Evolutionary conservation across 306 rosid species (phyloP).

Genomic region (Fragaria iinumae): DNA sequence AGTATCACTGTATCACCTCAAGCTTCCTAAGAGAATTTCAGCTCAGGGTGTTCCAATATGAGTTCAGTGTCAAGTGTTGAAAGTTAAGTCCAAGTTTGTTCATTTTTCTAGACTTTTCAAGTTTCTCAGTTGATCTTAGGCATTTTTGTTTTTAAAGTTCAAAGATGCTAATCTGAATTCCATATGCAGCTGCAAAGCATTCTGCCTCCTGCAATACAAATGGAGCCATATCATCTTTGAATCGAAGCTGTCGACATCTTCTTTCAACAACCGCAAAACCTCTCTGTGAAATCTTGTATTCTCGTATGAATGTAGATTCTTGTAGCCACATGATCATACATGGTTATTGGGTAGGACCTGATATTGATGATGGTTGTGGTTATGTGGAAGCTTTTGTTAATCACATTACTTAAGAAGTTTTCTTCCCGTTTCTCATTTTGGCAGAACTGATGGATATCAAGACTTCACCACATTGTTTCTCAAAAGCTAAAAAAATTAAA

Average conservation of each 20-base stretch:
- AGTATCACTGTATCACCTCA: constrained; percentile 9
- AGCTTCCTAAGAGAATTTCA: not conserved
- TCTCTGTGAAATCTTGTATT: constrained; percentile 28
- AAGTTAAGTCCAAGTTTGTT: not conserved
- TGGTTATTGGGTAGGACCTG: constrained; percentile 97
- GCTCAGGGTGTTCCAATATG: not conserved
- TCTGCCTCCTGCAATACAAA: constrained; percentile 33
- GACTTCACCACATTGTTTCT: not conserved
- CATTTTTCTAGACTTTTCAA: not conserved
- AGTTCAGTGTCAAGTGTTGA: not conserved
- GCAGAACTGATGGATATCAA: not conserved
- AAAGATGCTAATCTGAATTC: constrained; percentile 16
- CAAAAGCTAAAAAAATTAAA: too few relatives aligned
- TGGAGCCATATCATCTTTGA: constrained; percentile 23
- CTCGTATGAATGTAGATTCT: constrained; percentile 37
- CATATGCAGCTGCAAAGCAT: constrained; percentile 59
- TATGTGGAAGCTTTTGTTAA: constrained; percentile 69
- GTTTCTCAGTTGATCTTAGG: not conserved
- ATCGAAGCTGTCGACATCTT: constrained; percentile 27
- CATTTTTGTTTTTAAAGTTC: not conserved
- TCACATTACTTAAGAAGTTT: constrained; percentile 36
- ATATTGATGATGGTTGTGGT: constrained; percentile 92
- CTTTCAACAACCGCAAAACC: constrained; percentile 30
- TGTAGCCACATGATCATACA: constrained; percentile 44
- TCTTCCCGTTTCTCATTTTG: not conserved